Evolutionary conservation across 495 filamentous ascomycete genomes (phyloP).

Genomic region (Aspergillus carlsbadensis): DNA sequence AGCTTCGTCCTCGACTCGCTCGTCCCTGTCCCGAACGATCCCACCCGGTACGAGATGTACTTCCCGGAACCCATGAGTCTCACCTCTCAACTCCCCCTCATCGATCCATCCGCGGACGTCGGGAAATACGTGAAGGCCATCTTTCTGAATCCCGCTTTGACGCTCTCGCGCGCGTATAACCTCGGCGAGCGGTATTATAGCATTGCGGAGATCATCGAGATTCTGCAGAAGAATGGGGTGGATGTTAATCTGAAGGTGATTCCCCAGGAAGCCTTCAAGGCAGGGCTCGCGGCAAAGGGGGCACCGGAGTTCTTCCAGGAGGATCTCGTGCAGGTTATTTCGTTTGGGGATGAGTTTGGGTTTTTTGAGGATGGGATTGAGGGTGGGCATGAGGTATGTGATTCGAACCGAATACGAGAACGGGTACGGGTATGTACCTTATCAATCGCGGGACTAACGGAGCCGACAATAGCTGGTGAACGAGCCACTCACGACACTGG

Average conservation of each 20-base stretch:
- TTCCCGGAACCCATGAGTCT: not conserved
- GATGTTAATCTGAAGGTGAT: not conserved
- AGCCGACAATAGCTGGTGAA: not conserved
- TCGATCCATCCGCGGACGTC: not conserved
- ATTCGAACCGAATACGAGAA: too few relatives aligned
- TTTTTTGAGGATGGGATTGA: not conserved
- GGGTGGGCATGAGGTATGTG: not conserved
- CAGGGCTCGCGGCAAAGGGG: not conserved
- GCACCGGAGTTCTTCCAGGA: constrained; percentile 5
- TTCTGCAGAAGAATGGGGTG: not conserved
- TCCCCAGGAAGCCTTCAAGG: not conserved
- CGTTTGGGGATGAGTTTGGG: not conserved
- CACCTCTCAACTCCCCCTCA: not conserved
- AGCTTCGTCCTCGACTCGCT: not conserved
- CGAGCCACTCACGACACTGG: not conserved
- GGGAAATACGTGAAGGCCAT: constrained; percentile 8
- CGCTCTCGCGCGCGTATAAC: not conserved
- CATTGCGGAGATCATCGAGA: not conserved
- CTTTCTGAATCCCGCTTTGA: not conserved
- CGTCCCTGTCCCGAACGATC: not conserved
- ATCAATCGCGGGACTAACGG: not conserved
- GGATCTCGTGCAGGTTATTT: not conserved
- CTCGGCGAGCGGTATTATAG: not conserved
- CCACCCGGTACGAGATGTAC: not conserved
- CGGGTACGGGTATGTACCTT: too few relatives aligned